Base-by-base conservation (phyloP, 768 basidiomycete genomes). In the Chalciporus piperatus region DNA sequence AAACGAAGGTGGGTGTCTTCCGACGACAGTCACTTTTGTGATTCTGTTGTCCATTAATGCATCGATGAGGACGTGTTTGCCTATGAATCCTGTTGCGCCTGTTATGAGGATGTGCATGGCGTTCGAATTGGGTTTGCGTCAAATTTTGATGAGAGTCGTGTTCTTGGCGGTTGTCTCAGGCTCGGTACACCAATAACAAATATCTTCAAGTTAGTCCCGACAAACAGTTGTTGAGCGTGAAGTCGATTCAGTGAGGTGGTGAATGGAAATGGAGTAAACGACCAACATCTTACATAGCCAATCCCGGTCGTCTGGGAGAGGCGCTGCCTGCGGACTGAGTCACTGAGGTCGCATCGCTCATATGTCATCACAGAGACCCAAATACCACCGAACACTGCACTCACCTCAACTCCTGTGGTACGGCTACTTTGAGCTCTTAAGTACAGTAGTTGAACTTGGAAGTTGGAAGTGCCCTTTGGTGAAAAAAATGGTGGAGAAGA, bases 51-150 rank as follows among this genome's bases (percentile, higher is more conserved):
- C 61, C 4, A 17, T 14, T 9, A 65, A 39, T 2, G 61, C 59
- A 33, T 56, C 53, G 30, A 56, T 42, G 3, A 65, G 42, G 22
- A 50, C 59, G 12, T 54, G 53, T 19, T 57, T 57, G 47, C 63
- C 63, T 40, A 65, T 55, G 47, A 58, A 63, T 17, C 63, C 63
- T 10, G 64, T 62, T 2, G 63, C 55, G 46, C 63, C 63, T 17
- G 60, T 62, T 48, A 65, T 58, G 43, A 65, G 58, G 41, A 65
- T 17, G 51, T 65, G 63, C 60, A 65, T 65, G 44, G 43, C 35
- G 14, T 7, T 16, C 33, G 33, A 33, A 10, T 33, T 33, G 33
- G 11, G 22, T n/a, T 37, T n/a, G 35, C 4, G 35, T n/a, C 35
- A 14, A 37, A n/a, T 37, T 22, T 22, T 22, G 22, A 22, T 22